These are phyloP conservation scores for Acacia melanoxylon DNA, from an alignment of 306 rosid species.

Conservation along the genomic window DNA sequence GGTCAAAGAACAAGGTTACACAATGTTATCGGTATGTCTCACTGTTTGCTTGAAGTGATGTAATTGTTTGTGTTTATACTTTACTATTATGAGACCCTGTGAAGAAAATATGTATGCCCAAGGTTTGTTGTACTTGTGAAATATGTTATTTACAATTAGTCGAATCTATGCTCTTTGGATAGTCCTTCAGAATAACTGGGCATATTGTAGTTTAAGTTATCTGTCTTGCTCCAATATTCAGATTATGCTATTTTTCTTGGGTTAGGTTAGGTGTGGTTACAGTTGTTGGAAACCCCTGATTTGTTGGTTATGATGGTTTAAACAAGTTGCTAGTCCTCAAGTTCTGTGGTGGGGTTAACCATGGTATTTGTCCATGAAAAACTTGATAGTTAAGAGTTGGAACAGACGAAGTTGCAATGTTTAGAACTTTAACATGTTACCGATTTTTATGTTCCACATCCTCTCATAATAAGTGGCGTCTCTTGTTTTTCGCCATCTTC, in stretches of 20 bases:
- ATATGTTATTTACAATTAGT: constrained; percentile 15
- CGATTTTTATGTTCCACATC: not conserved
- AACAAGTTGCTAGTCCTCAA: not conserved
- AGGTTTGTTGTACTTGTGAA: not conserved
- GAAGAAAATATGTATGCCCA: not conserved
- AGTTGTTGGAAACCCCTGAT: not conserved
- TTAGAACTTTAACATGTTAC: not conserved
- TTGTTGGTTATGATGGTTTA: not conserved
- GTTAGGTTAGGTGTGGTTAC: not conserved
- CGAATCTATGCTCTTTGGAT: not conserved
- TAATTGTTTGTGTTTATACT: not conserved
- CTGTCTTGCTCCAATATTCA: not conserved
- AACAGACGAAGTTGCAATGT: not conserved
- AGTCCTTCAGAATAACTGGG: not conserved
- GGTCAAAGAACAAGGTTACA: constrained; percentile 59
- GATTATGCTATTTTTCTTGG: not conserved
- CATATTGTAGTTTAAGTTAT: not conserved
- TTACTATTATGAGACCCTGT: not conserved
- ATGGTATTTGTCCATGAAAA: not conserved
- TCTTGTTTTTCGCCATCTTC: not conserved
- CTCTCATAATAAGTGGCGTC: not conserved
- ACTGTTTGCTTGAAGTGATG: not conserved
- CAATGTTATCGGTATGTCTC: constrained; percentile 42
- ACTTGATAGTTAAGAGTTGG: not conserved
- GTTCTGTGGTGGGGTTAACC: not conserved